Evolutionary conservation across 306 rosid genomes (phyloP), one percentile per base, ranked within the genome.

Genomic region (Myrica gale): DNA sequence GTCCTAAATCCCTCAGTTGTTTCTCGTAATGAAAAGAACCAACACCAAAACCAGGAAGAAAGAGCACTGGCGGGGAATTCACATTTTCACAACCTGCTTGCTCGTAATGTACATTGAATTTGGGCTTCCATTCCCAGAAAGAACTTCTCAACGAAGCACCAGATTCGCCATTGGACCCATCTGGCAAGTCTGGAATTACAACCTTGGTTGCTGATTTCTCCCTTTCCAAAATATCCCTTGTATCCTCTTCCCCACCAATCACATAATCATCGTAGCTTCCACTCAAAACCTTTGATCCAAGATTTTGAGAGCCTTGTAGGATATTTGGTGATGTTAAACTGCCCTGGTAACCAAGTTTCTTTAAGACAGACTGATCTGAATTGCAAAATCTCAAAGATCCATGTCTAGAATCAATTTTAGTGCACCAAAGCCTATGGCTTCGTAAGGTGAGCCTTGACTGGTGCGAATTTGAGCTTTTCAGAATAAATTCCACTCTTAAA

Each of bases 21-120:
- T 94, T 94, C 95, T 89, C 95, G 53, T 92, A 94, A 79, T 94
- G 98, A 76, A 94, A 94, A 16, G 98, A 84, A 17, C 98, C 98
- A 82, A 92, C 98, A 73, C 98, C 98, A 77, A 94, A 94, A 81
- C 98, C 98, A 46, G 98, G 98, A 75, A 94, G 90, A 76, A 92
- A 92, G 44, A 94, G 77, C 52, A 94, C 90, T 21, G 88, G 76
- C 4, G 98, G 96, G 51, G 97, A 87, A 57, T 78, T 82, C 74
- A 75, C 46, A 77, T 94, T 87, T 20, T 88, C 89, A 71, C 81
- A 84, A 32, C 98, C 98, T 39, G 98, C 90, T 71, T 82, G 87
- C 71, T 91, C 96, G 80, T 91, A 94, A 76, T 94, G 97, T 42
- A 94, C 96, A 17, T 83, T 90, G 77, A 88, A 79, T 26, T 94